Base-by-base conservation (phyloP, 345 rosid genomes). In the Eucalyptus tenuipes region DNA sequence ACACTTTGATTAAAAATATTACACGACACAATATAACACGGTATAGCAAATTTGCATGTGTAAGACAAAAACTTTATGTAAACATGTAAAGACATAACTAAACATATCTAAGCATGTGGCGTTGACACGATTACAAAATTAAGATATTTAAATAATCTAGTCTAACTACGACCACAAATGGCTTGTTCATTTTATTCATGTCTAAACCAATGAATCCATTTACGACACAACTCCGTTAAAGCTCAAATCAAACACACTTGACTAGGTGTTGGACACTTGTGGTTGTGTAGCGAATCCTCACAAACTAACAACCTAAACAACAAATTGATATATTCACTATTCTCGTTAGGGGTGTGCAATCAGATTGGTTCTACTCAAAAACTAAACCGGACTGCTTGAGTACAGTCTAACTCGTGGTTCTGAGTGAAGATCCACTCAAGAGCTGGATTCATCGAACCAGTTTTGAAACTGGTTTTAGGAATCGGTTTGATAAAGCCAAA, bases 141-240 rank as follows among this genome's bases (percentile, higher is more conserved):
- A n/a, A 66, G 17, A n/a, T 31, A 66, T 66, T 15, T 31, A 7
- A 66, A 66, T 15, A 31, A 66, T 15, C 16, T 31, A n/a, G 20
- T 66, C 42, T 16, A 66, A 66, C 6, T 8, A 22, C 0, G 11
- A 55, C 0, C 42, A 66, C 18, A 3, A 0, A 31, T 15, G 20
- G 22, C 40, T 7, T 4, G 40, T 8, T 66, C 17, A 7, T 15
- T 66, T 31, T 66, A 31, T 8, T 15, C 79, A 16, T 66, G 40
- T 66, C 79, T 8, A 15, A n/a, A 66, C 16, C 33, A 16, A 31
- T 31, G 33, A 66, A 31, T 31, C 79, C 20, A n/a, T 61, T 61
- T 13, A 13, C 8, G 9, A 61, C 31, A 61, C 71, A 13, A 13
- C 71, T 29, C 37, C 0, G 1, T 0, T 61, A 3, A 66, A 66